Conservation (phyloP, 495 filamentous ascomycete genomes). For the Evernia prunastri region DNA sequence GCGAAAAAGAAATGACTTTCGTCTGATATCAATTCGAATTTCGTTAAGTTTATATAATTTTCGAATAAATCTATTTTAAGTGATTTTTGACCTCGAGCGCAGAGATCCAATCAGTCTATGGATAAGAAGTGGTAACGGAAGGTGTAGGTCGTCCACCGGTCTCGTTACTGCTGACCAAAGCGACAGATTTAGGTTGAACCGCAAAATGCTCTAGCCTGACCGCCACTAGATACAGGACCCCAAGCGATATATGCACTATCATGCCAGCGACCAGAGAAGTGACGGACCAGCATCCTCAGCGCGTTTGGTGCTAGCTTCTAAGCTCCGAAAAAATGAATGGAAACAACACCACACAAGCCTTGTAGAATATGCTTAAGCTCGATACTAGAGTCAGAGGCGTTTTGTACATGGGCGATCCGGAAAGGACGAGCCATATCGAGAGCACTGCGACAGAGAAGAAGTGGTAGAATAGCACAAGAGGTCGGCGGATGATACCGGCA, state of each 20-base stretch:
- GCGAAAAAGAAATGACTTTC: no score
- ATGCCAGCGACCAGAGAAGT: neutral
- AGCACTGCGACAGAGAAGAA: slow-evolving; percentile 92
- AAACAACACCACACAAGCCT: slow-evolving; percentile 80
- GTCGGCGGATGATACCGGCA: slow-evolving; percentile 73
- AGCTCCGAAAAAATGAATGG: slow-evolving; percentile 69
- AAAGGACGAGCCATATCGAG: slow-evolving; percentile 71
- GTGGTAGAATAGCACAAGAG: slow-evolving; percentile 76
- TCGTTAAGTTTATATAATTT: no score
- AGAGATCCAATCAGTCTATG: no score
- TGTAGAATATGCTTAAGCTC: slow-evolving; percentile 69
- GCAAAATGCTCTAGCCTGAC: no score
- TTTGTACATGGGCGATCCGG: slow-evolving; percentile 48
- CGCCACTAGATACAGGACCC: neutral
- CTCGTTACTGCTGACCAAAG: no score
- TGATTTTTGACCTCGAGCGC: no score
- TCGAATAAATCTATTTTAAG: no score
- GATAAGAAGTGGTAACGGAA: no score
- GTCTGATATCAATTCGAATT: no score
- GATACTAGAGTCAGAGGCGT: slow-evolving; percentile 55
- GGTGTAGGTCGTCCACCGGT: no score
- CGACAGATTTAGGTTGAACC: no score
- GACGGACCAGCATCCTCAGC: neutral
- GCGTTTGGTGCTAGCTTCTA: slow-evolving; percentile 15
- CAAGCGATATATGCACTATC: neutral